Percentiles rank a stretch among this genome's conserved stretches.
phyloP scores from a whole-genome alignment of 225 moss, liverwort and hornwort species.

The Polytrichum formosum region DNA sequence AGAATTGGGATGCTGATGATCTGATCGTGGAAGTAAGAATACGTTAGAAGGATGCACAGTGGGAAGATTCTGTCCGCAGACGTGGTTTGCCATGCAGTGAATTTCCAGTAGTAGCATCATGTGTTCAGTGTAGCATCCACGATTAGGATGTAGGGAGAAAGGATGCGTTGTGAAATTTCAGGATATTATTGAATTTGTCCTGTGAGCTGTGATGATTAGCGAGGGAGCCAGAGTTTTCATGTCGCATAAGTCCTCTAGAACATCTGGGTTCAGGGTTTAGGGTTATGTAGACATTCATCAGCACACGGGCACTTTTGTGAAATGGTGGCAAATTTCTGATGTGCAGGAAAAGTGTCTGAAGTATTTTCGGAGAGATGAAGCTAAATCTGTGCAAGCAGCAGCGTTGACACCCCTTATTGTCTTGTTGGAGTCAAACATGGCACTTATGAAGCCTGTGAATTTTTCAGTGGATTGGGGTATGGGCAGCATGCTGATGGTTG shows the following conservation, averaged over 20 bases:
- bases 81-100: too few species aligned
- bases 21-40: too few species aligned
- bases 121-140: too few species aligned
- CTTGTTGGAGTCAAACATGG: constrained; percentile 54
- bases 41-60: too few species aligned
- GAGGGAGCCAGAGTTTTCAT: too few species aligned
- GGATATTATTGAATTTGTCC: too few species aligned
- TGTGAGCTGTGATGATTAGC: too few species aligned
- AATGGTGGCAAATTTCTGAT: neutral
- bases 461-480: constrained; percentile 58
- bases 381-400: constrained; percentile 82
- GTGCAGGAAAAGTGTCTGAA: constrained; percentile 72
- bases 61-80: too few species aligned
- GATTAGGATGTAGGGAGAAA: too few species aligned
- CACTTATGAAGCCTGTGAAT: constrained; percentile 23
- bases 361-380: constrained; percentile 72
- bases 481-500: constrained; percentile 55
- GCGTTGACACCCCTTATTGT: constrained; percentile 69
- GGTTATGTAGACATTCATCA: neutral
- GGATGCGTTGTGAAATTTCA: too few species aligned
- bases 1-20: too few species aligned
- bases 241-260: neutral
- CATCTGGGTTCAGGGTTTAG: neutral
- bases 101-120: too few species aligned
- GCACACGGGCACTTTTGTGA: neutral